A percentile compares a stretch with the other conserved stretches of the same genome.
Evolutionary conservation across 2,329 filamentous ascomycete species (phyloP).

Genomic region (Falciphora oryzae): DNA sequence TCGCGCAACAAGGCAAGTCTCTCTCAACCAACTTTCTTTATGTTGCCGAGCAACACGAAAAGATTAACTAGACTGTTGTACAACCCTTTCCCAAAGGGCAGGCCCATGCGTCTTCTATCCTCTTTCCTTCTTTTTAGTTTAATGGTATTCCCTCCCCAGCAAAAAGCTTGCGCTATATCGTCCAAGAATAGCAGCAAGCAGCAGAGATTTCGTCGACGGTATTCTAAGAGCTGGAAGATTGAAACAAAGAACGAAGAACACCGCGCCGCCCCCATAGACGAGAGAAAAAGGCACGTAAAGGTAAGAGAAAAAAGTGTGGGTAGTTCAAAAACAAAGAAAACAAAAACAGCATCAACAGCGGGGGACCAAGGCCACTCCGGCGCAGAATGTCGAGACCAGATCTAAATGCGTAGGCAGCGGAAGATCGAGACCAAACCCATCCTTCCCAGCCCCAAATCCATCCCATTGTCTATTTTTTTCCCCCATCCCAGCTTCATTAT

Average conservation of each 20-base stretch:
- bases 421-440: not conserved
- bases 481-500: not conserved
- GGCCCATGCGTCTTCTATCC: conserved; percentile 7
- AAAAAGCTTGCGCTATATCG: not conserved
- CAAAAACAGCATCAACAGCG: conserved; percentile 1
- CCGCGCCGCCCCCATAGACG: not conserved
- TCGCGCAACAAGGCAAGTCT: no score
- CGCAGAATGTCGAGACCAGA: conserved; percentile 1
- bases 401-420: conserved; percentile 5
- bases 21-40: not conserved
- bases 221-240: conserved; percentile 4
- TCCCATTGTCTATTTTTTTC: not conserved
- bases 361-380: not conserved
- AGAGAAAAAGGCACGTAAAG: not conserved
- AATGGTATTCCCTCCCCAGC: not conserved
- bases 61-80: not conserved
- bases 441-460: not conserved
- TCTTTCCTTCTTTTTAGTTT: not conserved
- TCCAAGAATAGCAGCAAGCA: not conserved
- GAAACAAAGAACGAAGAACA: conserved; percentile 3
- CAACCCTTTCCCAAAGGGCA: not conserved
- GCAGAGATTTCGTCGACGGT: conserved; percentile 1
- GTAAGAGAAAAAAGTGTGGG: conserved; percentile 2
- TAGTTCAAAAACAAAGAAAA: not conserved
- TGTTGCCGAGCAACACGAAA: not conserved